These are phyloP conservation scores for Zygnema circumcarinatum DNA, from an alignment of 139 green algal species.

Conservation along the genomic window DNA sequence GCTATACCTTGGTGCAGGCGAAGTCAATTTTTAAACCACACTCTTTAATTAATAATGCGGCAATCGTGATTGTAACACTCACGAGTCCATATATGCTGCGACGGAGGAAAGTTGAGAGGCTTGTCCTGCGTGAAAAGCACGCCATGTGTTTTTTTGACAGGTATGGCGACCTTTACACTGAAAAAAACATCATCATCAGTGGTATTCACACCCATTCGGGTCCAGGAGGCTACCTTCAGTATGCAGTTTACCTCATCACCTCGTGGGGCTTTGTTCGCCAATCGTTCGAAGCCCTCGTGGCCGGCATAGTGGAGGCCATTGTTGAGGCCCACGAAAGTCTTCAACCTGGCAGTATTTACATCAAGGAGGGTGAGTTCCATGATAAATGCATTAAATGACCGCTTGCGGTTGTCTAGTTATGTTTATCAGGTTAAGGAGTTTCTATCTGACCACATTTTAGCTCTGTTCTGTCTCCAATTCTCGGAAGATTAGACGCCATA, in stretches of 20 bases:
- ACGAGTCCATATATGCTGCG: no score
- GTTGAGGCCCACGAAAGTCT: slow-evolving; percentile 71
- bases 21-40: no score
- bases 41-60: no score
- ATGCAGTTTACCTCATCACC: slow-evolving; percentile 74
- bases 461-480: no score
- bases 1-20: no score
- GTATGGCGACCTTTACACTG: slow-evolving; percentile 77
- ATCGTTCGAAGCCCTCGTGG: slow-evolving; percentile 80
- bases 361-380: slow-evolving; percentile 64
- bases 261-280: slow-evolving; percentile 80
- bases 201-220: slow-evolving; percentile 82
- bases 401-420: slow-evolving; percentile 1
- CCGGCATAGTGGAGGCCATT: slow-evolving; percentile 76
- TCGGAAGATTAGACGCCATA: no score
- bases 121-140: no score
- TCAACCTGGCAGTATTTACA: slow-evolving; percentile 59
- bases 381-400: no score
- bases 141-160: slow-evolving; percentile 10
- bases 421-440: slow-evolving; percentile 8
- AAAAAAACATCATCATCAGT: slow-evolving; percentile 79
- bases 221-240: slow-evolving; percentile 83
- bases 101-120: no score
- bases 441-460: no score
- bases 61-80: no score